Evolutionary conservation across 2,329 filamentous ascomycete species (phyloP), one percentile per base, ranked within the genome.

Genomic region (Nemania diffusa): DNA sequence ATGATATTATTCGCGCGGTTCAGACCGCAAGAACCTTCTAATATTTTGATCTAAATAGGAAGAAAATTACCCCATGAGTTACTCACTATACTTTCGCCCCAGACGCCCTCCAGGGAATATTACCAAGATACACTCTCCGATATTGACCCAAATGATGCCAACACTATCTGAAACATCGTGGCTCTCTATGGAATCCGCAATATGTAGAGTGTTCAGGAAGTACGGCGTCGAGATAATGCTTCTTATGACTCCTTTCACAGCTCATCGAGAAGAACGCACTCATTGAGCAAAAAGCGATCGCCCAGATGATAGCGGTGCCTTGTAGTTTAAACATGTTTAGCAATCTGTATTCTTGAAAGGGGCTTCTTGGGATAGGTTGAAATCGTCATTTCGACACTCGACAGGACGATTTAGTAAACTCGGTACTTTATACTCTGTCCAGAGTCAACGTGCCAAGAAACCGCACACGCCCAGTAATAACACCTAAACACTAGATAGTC

Each of bases 231-330:
- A 46, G 8, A 58, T 58, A 7, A 58, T 58, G 22, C 56, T 58
- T 58, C 56, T 40, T n/a, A 58, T 34, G 5, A 58, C 56, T 5
- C 56, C 56, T 6, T 58, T 58, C 56, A 7, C 48, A 58, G 9
- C 56, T 40, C 40, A 58, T 58, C 6, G 48, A 13, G 15, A 58
- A 58, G 42, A 58, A 58, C 5, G 56, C 56, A 58, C 56, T 58
- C 17, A 27, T 58, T 34, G 56, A 58, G 42, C 56, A 58, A 7
- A 58, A 29, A 5, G 56, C 6, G 42, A 58, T 58, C 5, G 56
- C 56, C 56, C 56, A 58, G 24, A 40, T 58, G 56, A 58, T 40
- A n/a, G 56, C 56, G 8, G 4, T 3, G 17, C 56, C 42, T n/a
- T 32, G 56, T 34, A 58, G 27, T 26, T 34, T 50, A 46, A 50